A percentile compares a stretch with the other conserved stretches of the same genome.
These are phyloP conservation scores for Azolla pinnata DNA, from an alignment of 75 land plant species.

Conservation along the genomic window DNA sequence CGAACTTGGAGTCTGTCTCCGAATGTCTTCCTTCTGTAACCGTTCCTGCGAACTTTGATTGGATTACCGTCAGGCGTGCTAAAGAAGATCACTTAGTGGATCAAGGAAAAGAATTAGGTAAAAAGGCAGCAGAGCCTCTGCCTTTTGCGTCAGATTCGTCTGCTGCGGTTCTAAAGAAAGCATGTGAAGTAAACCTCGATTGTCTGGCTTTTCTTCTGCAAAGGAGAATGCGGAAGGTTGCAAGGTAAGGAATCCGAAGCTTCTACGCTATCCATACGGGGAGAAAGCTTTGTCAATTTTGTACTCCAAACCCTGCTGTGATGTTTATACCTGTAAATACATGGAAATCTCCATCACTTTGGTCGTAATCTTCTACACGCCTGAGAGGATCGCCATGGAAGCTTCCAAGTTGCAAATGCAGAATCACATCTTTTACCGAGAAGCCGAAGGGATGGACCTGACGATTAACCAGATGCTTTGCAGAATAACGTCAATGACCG, in stretches of 20 bases:
- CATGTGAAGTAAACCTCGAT: not conserved
- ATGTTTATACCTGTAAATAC: too few species aligned
- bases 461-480: too few species aligned
- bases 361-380: too few species aligned
- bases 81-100: not conserved
- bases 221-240: not conserved
- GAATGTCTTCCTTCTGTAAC: not conserved
- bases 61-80: not conserved
- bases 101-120: not conserved
- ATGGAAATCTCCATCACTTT: too few species aligned
- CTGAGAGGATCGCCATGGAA: too few species aligned
- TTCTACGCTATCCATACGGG: too few species aligned
- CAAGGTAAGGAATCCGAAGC: not conserved
- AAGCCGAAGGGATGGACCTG: too few species aligned
- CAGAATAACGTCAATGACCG: too few species aligned
- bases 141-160: not conserved
- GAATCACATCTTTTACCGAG: too few species aligned
- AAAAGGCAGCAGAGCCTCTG: not conserved
- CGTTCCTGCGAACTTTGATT: not conserved
- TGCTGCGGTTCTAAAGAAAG: not conserved
- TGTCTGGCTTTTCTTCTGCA: not conserved
- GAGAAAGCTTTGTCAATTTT: too few species aligned
- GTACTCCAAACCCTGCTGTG: too few species aligned
- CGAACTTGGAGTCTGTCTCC: not conserved
- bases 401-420: too few species aligned